These are phyloP conservation scores for Aureobasidium sp. DNA, from an alignment of 2,329 filamentous ascomycete genomes.

Conservation along the genomic window DNA sequence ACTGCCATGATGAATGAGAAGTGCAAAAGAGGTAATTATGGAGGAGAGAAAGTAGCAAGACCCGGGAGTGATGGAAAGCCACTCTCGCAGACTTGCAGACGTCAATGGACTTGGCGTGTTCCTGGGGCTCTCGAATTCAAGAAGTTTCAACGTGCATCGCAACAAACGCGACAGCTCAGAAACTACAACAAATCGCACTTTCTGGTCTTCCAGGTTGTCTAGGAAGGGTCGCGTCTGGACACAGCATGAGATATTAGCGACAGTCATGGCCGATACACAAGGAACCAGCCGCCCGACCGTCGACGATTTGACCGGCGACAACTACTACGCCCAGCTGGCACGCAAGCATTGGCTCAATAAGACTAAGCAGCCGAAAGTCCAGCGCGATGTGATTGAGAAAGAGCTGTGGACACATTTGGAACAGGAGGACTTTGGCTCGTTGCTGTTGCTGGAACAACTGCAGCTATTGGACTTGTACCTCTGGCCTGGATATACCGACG, in stretches of 20 bases:
- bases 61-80: neutral
- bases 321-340: slow-evolving; percentile 60
- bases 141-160: slow-evolving; percentile 4
- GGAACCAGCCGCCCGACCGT: slow-evolving; percentile 52
- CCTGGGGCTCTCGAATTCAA: neutral
- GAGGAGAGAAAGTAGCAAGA: neutral
- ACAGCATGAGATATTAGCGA: slow-evolving; percentile 13
- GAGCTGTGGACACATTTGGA: slow-evolving; percentile 87
- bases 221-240: slow-evolving; percentile 4
- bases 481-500: slow-evolving; percentile 86
- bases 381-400: slow-evolving; percentile 72
- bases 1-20: neutral
- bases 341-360: slow-evolving; percentile 76
- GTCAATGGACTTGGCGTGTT: slow-evolving; percentile 7
- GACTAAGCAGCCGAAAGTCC: slow-evolving; percentile 59
- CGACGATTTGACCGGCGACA: slow-evolving; percentile 64
- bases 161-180: slow-evolving; percentile 4
- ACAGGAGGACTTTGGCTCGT: slow-evolving; percentile 67
- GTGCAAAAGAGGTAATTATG: neutral
- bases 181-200: neutral
- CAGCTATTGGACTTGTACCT: slow-evolving; percentile 90
- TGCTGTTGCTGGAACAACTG: slow-evolving; percentile 79
- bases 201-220: neutral
- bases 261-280: slow-evolving; percentile 2
- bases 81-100: neutral